A percentile compares a stretch with the other conserved stretches of the same genome.
Conservation (phyloP, 306 rosid species). For the Sechiopsis laciniata region DNA sequence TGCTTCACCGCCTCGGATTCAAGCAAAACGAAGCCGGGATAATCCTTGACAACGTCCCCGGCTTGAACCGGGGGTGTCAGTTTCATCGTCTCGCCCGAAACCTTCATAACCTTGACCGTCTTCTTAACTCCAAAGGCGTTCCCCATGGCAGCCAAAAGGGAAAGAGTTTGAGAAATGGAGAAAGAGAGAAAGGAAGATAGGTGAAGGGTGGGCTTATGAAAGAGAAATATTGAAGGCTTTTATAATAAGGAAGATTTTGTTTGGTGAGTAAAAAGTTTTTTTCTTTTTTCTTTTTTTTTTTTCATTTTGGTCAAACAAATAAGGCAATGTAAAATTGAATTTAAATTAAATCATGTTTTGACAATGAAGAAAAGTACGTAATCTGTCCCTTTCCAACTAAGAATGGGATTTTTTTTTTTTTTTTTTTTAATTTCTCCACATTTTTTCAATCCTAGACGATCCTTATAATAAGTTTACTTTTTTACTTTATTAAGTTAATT, state of each 20-base stretch:
- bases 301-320: constrained; percentile 44
- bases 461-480: background rate
- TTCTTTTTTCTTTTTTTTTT: too few species aligned
- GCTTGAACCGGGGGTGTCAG: constrained; percentile 51
- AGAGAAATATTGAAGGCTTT: background rate
- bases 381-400: background rate
- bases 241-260: background rate
- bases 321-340: constrained; percentile 38
- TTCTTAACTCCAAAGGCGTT: constrained; percentile 63
- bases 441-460: background rate
- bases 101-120: constrained; percentile 66
- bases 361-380: constrained; percentile 19
- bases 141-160: constrained; percentile 44
- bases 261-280: background rate
- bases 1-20: constrained; percentile 84
- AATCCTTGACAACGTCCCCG: constrained; percentile 44
- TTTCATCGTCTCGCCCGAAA: constrained; percentile 71
- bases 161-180: too few species aligned
- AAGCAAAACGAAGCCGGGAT: constrained; percentile 62
- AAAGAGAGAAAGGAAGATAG: background rate
- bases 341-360: constrained; percentile 22
- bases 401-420: background rate
- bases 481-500: background rate
- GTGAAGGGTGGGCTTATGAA: background rate
- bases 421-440: background rate